Base-by-base conservation (phyloP, 768 basidiomycete genomes). In the Strobilomyces confusus region DNA sequence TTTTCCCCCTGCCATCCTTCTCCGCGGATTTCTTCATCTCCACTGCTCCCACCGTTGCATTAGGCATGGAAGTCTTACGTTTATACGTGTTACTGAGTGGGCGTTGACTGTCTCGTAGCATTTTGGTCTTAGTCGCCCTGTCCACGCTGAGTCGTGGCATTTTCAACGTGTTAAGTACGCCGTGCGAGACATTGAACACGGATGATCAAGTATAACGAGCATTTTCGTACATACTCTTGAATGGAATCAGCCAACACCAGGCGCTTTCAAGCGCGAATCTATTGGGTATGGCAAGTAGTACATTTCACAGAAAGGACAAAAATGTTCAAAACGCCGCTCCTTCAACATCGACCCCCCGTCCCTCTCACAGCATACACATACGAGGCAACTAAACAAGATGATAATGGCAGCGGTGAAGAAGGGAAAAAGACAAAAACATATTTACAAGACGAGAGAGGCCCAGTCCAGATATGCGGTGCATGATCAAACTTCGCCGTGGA, bases 241-340 rank as follows among this genome's bases (percentile, higher is more conserved):
- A 6, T 11, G 12, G 7, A 14, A n/a, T 14, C 41, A 19, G 47
- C 44, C 57, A 23, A 22, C n/a, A 12, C 44, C 20, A 22, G 19
- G 36, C 13, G 43, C 38, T 54, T 34, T 20, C 44, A 42, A 37
- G 49, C 44, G 43, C 12, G 43, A 29, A 54, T 66, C 65, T 66
- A 66, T 57, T 48, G 65, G 65, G 65, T 66, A 68, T 66, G 48
- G 25, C 41, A 44, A n/a, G 30, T 30, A 29, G 52, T 58, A 67
- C 60, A 67, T 9, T 55, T 63, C 56, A 65, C 60, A 64, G 26
- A 14, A 23, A 20, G 9, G 42, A 62, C 41, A 51, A 59, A 43
- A 69, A 49, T 54, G 61, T 64, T 57, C 63, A 48, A 19, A 26
- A 47, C 50, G 46, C 51, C 56, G 46, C 62, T 61, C 59, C 54